phyloP scores from a whole-genome alignment of 2,329 filamentous ascomycete species.

The Trichoderma brevicompactum region DNA sequence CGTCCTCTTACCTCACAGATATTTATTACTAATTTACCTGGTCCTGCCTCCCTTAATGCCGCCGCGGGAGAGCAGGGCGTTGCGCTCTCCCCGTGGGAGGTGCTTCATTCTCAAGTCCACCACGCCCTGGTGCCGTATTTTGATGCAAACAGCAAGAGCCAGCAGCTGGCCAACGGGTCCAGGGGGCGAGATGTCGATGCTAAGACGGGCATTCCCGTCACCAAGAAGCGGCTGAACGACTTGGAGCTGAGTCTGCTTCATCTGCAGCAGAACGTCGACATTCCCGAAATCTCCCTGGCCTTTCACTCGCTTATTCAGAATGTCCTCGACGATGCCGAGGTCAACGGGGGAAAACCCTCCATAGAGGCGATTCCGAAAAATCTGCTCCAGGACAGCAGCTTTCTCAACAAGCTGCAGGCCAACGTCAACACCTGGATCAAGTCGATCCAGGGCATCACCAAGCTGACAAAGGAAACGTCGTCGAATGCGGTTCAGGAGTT shows the following conservation, averaged over 20 bases:
- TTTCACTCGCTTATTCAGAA: constrained; percentile 88
- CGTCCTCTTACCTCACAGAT: constrained; percentile 86
- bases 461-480: constrained; percentile 82
- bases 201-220: constrained; percentile 94
- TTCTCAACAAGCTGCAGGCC: constrained; percentile 91
- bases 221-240: constrained; percentile 95
- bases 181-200: constrained; percentile 84
- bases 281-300: constrained; percentile 85
- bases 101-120: constrained; percentile 89
- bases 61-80: constrained; percentile 71
- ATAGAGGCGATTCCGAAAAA: constrained; percentile 76
- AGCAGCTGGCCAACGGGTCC: constrained; percentile 66
- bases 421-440: constrained; percentile 99
- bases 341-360: constrained; percentile 68
- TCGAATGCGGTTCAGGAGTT: constrained; percentile 60
- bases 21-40: constrained; percentile 89
- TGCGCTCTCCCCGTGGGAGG: constrained; percentile 83
- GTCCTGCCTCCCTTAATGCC: constrained; percentile 71
- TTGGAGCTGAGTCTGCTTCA: constrained; percentile 88
- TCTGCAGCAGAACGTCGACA: constrained; percentile 96
- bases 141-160: constrained; percentile 88
- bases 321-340: constrained; percentile 77
- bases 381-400: constrained; percentile 84
- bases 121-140: constrained; percentile 94
- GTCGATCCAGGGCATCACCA: constrained; percentile 95